phyloP scores from a whole-genome alignment of 1,284 basidiomycete genomes.

The Malassezia arunalokei region DNA sequence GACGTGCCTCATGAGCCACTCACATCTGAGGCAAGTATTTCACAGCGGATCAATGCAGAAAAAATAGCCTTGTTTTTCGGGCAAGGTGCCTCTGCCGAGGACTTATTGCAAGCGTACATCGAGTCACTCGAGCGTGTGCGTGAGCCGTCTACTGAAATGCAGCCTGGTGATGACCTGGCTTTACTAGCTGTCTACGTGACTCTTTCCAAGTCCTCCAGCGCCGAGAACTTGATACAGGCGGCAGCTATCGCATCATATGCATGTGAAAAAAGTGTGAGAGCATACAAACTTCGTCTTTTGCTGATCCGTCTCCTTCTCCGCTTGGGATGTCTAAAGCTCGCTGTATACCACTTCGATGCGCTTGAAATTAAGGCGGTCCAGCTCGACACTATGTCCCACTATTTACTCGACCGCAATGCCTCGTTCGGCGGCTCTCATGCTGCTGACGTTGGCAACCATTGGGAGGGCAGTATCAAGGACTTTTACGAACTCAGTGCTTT shows the following conservation, averaged over 20 bases:
- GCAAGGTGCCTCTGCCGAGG: background rate
- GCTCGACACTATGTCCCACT: conserved; percentile 10
- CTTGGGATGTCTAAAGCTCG: conserved; percentile 4
- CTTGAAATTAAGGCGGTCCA: conserved; percentile 9
- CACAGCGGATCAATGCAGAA: background rate
- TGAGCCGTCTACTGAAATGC: conserved; percentile 15
- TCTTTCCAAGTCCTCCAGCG: background rate
- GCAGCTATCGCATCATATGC: background rate
- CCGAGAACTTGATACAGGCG: background rate
- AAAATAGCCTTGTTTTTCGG: conserved; percentile 3
- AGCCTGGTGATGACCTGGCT: conserved; percentile 12
- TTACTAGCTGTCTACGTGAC: background rate
- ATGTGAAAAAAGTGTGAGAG: background rate
- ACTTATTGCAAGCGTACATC: background rate
- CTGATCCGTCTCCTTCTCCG: conserved; percentile 7
- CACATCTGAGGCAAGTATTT: background rate
- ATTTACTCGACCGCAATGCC: conserved; percentile 3
- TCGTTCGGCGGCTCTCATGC: conserved; percentile 10
- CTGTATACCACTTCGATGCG: background rate
- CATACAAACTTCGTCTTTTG: conserved; percentile 3
- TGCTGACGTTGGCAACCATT: background rate
- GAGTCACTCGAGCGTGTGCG: background rate
- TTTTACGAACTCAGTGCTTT: conserved; percentile 3
- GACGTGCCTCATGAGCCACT: background rate
- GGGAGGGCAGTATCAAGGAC: background rate